Evolutionary conservation across 2,329 filamentous ascomycete genomes (phyloP), one percentile per base, ranked within the genome.

Genomic region (Diplodia seriata): DNA sequence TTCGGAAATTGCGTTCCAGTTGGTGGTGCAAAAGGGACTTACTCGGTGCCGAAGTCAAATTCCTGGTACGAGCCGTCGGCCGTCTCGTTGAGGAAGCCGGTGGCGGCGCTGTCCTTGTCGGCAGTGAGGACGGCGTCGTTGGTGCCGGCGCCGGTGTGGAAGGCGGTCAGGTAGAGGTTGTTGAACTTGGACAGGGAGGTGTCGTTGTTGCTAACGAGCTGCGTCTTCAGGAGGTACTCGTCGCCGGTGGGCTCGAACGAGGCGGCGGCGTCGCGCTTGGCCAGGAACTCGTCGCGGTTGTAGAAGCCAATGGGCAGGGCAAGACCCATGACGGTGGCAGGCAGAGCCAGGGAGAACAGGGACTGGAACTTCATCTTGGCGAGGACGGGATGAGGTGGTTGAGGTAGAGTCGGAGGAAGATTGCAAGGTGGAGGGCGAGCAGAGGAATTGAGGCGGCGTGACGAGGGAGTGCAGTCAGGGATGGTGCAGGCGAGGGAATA

Each of bases 41-140:
- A 68, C 66, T 70, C 49, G 7, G 50, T 68, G 51, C 66, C 66
- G 18, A 70, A 66, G 49, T 68, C 66, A 50, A 70, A 70, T 38
- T 61, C 61, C 62, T 68, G 59, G 43, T 43, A 64, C 4, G 43
- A 43, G 23, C 33, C 57, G 20, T 53, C 64, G 33, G 64, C n/a
- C 33, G 68, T 66, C 38, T 53, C 54, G 61, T 70, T 70, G 33
- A 68, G 66, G 66, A 68, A 70, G 12, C 33, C 68, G 40, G 51
- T 50, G 26, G 40, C 51, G 26, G 53, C 59, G 36, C 8, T 23
- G 12, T 20, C n/a, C 43, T 49, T 47, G 53, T 47, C 26, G 43
- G 54, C 9, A 14, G 40, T 38, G 54, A 70, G 51, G 53, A 70
- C 55, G 29, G 66, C 68, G 61, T 68, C 66, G 66, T 68, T 68